Percentiles rank a stretch among this genome's conserved stretches.
Conservation (phyloP, 129 eudicot genomes). For the Gnaphalium uliginosum region DNA sequence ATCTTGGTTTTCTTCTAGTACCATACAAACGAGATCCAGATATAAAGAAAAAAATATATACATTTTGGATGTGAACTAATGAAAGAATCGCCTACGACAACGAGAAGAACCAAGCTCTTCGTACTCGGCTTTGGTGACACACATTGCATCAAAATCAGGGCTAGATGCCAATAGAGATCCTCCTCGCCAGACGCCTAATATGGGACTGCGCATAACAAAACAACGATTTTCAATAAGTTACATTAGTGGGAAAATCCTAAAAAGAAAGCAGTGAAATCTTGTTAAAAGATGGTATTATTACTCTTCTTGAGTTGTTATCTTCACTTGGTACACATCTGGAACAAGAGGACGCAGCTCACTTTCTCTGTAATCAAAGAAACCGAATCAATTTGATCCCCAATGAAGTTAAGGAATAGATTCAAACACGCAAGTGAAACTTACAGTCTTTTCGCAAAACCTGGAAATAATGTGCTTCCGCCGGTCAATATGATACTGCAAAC, state of each 20-base stretch:
- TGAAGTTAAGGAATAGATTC: constrained; percentile 14
- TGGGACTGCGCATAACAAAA: constrained; percentile 58
- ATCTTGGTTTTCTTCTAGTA: neutral
- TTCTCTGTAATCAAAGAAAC: constrained; percentile 62
- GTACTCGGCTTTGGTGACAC: constrained; percentile 86
- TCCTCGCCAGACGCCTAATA: constrained; percentile 91
- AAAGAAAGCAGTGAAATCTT: neutral
- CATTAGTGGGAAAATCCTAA: neutral
- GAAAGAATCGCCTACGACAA: constrained; percentile 89
- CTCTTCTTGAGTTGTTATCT: constrained; percentile 96
- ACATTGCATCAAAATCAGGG: constrained; percentile 97
- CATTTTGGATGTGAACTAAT: constrained; percentile 40
- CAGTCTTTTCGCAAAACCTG: constrained; percentile 88
- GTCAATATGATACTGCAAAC: constrained; percentile 82
- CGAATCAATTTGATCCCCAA: neutral
- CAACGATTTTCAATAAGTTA: constrained; percentile 18
- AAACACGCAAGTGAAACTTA: constrained; percentile 41
- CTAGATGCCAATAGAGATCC: constrained; percentile 97
- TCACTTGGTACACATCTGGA: constrained; percentile 80
- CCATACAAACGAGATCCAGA: neutral
- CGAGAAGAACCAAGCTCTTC: constrained; percentile 94
- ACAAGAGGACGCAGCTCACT: constrained; percentile 95
- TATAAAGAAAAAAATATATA: neutral
- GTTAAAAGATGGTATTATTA: constrained; percentile 24
- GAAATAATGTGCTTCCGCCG: constrained; percentile 87